phyloP scores from a whole-genome alignment of 1,284 basidiomycete genomes.

The Takashimella tepidaria region DNA sequence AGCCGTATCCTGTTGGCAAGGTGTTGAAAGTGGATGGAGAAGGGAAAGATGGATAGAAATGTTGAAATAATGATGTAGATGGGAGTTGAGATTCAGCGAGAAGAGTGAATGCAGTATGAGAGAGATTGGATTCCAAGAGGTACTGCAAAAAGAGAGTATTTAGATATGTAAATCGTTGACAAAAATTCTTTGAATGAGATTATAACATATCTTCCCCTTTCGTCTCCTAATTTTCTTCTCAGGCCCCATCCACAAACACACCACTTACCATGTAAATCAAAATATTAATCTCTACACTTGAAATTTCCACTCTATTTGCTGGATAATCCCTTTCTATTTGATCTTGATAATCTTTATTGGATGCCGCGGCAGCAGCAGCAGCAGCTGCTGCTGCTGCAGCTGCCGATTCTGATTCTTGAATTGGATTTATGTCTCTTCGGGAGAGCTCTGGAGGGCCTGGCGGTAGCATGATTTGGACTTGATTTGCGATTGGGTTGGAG shows the following conservation, averaged over 20 bases:
- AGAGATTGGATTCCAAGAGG: slow-evolving; percentile 43
- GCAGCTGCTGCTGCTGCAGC: slow-evolving; percentile 23
- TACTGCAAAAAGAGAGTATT: no score
- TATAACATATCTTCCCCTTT: no score
- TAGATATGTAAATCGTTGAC: no score
- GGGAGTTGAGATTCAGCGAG: slow-evolving; percentile 38
- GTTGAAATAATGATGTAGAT: slow-evolving; percentile 36
- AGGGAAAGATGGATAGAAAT: slow-evolving; percentile 36
- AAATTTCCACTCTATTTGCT: slow-evolving; percentile 25
- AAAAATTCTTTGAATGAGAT: no score
- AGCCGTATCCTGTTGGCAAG: background rate
- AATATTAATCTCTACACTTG: slow-evolving; percentile 44
- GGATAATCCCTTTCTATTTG: slow-evolving; percentile 1
- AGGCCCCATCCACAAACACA: no score
- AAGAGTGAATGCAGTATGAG: slow-evolving; percentile 43
- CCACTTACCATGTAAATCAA: slow-evolving; percentile 40
- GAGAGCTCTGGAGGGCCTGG: slow-evolving; percentile 21
- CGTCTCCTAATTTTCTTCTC: no score
- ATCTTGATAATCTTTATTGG: no score
- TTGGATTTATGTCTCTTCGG: slow-evolving; percentile 24
- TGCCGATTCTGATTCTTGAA: slow-evolving; percentile 5
- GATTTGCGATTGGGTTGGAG: background rate
- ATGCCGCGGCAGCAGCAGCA: no score
- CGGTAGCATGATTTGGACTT: slow-evolving; percentile 16
- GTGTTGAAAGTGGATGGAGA: slow-evolving; percentile 6